Base-by-base conservation (phyloP, 2,329 filamentous ascomycete species). In the Fusarium oxysporum region DNA sequence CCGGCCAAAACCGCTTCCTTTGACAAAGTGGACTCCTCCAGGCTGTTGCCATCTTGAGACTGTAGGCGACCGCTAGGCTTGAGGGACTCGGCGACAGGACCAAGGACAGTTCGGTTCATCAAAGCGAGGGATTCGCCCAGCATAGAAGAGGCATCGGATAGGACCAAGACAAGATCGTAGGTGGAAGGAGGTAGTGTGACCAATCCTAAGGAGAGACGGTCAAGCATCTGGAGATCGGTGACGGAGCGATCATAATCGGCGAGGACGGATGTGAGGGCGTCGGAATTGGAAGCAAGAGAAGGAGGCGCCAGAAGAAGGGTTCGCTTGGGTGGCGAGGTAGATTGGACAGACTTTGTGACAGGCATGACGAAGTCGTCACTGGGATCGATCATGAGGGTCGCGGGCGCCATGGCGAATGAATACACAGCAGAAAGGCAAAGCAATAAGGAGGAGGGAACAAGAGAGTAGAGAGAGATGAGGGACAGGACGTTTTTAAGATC, bases 191-290 rank as follows among this genome's bases (percentile, higher is more conserved):
- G 92, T 1, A 99, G 90, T 12, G 91, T 86, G 64, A 96, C 93
- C 41, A 97, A 87, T 70, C 94, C 94, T 40, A 93, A 89, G 4
- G 93, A 91, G 44, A 99, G 89, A 57, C 96, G 94, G 84, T 99
- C 96, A 70, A 99, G 92, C 96, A 99, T 99, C 83, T 98, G 96
- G 59, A 99, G 87, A 80, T 99, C 96, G 70, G 95, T 96, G 50
- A 88, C 86, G 72, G 88, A 85, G 79, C 94, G 92, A 81, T 96
- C 91, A 84, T 94, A 91, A 64, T 90, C 86, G 66, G 90, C 86
- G 78, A 97, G 89, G 70, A 96, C 86, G 74, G 86, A 85, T 73
- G 90, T 89, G 73, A 98, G 88, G 77, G 91, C 91, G 75, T 94
- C 92, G 75, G 95, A 93, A 82, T 97, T 92, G 62, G 94, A 90